Base-by-base conservation (phyloP, 305 asterid genomes). In the Fraxinus ornus region DNA sequence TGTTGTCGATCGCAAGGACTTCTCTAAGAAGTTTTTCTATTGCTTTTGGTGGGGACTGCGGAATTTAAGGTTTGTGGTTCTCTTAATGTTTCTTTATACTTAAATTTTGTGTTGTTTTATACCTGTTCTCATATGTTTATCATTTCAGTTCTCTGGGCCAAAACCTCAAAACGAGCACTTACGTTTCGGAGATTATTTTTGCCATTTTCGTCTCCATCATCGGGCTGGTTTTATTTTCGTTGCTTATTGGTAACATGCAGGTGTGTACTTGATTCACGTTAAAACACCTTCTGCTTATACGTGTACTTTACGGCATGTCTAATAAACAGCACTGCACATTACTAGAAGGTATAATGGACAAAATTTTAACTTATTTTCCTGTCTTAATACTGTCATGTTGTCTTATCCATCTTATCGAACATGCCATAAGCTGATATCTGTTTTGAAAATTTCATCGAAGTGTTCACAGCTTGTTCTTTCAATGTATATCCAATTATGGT, bases 41-140 rank as follows among this genome's bases (percentile, higher is more conserved):
- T 92, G 97, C 90, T 90, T 93, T 81, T 93, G 97, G 97, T 93
- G 97, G 97, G 97, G 97, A 12, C 86, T 91, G 35, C 80, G 95
- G 74, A 91, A 87, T 87, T 86, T 93, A 79, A 93, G 95, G 97
- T 90, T 68, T 75, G 84, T 86, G 13, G 33, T 21, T 74, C 26
- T 12, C 47, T 83, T 10, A 33, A 32, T 10, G 1, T 39, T 19
- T 81, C 37, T 52, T 33, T 22, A 12, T 24, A n/a, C 44, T 41
- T 4, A 10, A 30, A 19, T 49, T 76, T 44, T 49, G 5, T 13
- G 37, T 1, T 12, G 55, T 52, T 41, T 12, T 62, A 13, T 32
- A 7, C 2, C 44, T 19, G 0, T 72, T 79, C 70, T 41, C 7
- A 3, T 30, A 1, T 47, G 33, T 82, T 74, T 2, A 15, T 77